Percentiles rank a stretch among this genome's conserved stretches.
phyloP scores from a whole-genome alignment of 176 grass and related monocot species.

The Aegilops longissima region DNA sequence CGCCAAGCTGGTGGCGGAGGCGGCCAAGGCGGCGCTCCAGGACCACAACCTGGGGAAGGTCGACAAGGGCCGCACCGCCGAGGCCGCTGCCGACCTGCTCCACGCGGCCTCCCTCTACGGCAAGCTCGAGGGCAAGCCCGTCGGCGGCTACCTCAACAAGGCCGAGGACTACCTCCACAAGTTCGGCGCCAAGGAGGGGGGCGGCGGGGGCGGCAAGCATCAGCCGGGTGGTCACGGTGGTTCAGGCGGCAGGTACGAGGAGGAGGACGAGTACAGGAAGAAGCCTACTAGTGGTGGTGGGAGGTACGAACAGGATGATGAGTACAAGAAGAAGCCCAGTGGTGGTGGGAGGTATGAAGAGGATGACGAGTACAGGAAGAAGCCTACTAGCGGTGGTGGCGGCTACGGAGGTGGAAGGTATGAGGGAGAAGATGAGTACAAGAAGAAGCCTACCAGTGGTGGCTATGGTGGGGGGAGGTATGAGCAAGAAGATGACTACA shows the following conservation, averaged over 20 bases:
- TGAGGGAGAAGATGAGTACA: slow-evolving; percentile 34
- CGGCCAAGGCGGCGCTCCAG: slow-evolving; percentile 65
- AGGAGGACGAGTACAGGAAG: slow-evolving; percentile 37
- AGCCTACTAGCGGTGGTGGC: slow-evolving; percentile 1
- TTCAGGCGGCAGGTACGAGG: slow-evolving; percentile 33
- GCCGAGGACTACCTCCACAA: slow-evolving; percentile 88
- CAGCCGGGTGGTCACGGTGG: slow-evolving; percentile 8
- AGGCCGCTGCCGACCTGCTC: slow-evolving; percentile 68
- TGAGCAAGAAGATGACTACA: slow-evolving; percentile 34
- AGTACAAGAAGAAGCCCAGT: slow-evolving; percentile 42
- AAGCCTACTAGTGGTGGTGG: slow-evolving; percentile 16
- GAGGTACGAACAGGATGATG: slow-evolving; percentile 33
- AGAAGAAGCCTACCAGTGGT: neutral
- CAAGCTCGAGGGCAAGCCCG: slow-evolving; percentile 73
- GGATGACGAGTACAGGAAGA: slow-evolving; percentile 34
- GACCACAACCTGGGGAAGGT: slow-evolving; percentile 59
- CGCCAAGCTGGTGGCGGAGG: slow-evolving; percentile 79
- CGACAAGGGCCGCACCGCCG: slow-evolving; percentile 73
- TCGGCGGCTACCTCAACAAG: slow-evolving; percentile 67
- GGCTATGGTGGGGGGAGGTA: slow-evolving; percentile 23
- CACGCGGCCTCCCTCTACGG: slow-evolving; percentile 75
- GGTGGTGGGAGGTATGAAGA: slow-evolving; percentile 30
- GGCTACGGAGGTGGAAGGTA: slow-evolving; percentile 42
- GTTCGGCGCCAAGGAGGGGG: slow-evolving; percentile 37
- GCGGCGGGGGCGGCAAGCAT: slow-evolving; percentile 16